Evolutionary conservation across 2,329 filamentous ascomycete genomes (phyloP).

Genomic region (Sporothrix globosa): DNA sequence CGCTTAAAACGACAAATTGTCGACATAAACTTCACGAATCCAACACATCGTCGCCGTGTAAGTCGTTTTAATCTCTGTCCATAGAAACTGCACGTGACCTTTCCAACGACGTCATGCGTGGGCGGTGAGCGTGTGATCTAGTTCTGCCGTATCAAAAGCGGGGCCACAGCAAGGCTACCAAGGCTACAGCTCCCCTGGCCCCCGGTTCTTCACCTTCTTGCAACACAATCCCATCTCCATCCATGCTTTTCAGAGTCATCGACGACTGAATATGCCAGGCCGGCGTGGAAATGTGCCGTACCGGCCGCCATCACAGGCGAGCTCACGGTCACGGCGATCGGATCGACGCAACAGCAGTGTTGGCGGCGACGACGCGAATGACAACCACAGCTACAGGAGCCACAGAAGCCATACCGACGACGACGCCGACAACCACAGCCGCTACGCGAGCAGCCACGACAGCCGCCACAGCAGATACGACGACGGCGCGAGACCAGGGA

Average conservation of each 20-base stretch:
- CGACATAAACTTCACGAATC: not conserved
- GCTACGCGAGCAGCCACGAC: slow-evolving; percentile 17
- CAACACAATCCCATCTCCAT: not conserved
- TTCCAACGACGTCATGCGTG: slow-evolving; percentile 15
- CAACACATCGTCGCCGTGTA: not conserved
- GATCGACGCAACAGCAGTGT: not conserved
- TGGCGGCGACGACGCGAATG: not conserved
- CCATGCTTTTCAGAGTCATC: not conserved
- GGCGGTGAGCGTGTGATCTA: slow-evolving; percentile 5
- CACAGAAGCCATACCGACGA: not conserved
- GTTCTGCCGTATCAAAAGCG: slow-evolving; percentile 26
- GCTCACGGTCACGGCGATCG: slow-evolving; percentile 3
- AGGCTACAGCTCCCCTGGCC: not conserved
- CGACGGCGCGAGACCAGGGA: not conserved
- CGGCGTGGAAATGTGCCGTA: slow-evolving; percentile 3
- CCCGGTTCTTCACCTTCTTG: not conserved
- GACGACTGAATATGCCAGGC: not conserved
- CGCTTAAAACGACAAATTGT: too few species aligned
- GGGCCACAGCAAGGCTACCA: slow-evolving; percentile 20
- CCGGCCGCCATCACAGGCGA: slow-evolving; percentile 21
- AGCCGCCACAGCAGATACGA: slow-evolving; percentile 1
- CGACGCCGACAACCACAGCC: slow-evolving; percentile 20
- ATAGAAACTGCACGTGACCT: not conserved
- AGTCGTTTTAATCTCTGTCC: too few species aligned
- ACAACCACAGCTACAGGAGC: slow-evolving; percentile 2